Evolutionary conservation across 2,329 filamentous ascomycete species (phyloP).

Genomic region (Ascochyta lentis): DNA sequence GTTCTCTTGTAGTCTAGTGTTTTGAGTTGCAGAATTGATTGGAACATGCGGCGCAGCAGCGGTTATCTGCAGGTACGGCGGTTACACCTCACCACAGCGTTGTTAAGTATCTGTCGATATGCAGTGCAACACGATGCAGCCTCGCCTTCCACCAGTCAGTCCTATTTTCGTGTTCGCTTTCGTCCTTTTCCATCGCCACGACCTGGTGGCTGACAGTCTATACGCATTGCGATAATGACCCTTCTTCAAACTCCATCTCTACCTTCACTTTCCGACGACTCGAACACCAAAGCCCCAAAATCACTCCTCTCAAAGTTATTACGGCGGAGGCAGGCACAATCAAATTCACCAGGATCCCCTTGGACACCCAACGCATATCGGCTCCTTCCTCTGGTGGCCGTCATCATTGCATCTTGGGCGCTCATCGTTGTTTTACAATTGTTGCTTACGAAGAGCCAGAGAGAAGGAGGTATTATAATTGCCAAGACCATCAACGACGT

Average conservation of each 20-base stretch:
- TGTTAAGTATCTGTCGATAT: constrained; percentile 11
- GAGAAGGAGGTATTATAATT: constrained; percentile 54
- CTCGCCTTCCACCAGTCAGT: too few relatives aligned
- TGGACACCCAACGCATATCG: background rate
- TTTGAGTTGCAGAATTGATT: constrained; percentile 12
- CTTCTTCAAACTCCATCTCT: too few relatives aligned
- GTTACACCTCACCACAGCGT: constrained; percentile 4
- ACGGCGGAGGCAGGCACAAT: background rate
- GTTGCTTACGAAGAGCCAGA: constrained; percentile 50
- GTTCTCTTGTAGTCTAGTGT: constrained; percentile 2
- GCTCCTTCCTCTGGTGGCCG: background rate
- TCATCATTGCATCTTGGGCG: background rate
- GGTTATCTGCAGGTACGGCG: constrained; percentile 12
- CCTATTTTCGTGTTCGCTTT: too few relatives aligned
- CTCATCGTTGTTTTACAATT: constrained; percentile 58
- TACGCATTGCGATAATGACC: too few relatives aligned
- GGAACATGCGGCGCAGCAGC: constrained; percentile 16
- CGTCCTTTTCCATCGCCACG: too few relatives aligned
- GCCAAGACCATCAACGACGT: constrained; percentile 46
- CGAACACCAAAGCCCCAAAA: too few relatives aligned
- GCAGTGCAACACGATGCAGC: too few relatives aligned
- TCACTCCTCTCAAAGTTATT: too few relatives aligned
- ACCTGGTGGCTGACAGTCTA: too few relatives aligned
- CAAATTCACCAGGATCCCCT: background rate
- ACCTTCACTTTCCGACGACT: too few relatives aligned